Evolutionary conservation across 495 filamentous ascomycete species (phyloP), one percentile per base, ranked within the genome.

Genomic region (Annulohypoxylon moriforme): DNA sequence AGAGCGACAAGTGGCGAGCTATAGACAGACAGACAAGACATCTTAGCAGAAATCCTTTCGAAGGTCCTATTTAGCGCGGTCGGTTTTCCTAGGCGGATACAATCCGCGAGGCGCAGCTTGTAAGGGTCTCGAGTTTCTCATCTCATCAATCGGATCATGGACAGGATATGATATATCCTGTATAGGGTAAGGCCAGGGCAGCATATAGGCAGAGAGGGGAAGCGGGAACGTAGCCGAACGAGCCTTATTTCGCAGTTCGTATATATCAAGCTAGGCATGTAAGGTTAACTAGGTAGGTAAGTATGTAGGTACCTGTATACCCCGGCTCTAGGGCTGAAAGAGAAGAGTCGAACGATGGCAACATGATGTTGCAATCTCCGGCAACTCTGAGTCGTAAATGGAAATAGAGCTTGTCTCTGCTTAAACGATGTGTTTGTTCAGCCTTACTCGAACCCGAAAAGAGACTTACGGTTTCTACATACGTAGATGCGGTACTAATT

Each of bases 291-390:
- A n/a, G n/a, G n/a, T n/a, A n/a, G n/a, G n/a, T n/a, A n/a, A n/a
- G n/a, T n/a, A n/a, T n/a, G n/a, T n/a, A n/a, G n/a, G n/a, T n/a
- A n/a, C n/a, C n/a, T n/a, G n/a, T 11, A 7, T 18, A 31, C 31
- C 31, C 34, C 11, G 29, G 36, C 53, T 66, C 27, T 18, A 16
- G 25, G 63, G 42, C 25, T 36, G 27, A 58, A 58, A 40, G 25
- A 13, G 42, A n/a, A 18, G 18, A 29, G 40, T 66, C 38, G 40
- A 34, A 64, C 34, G 60, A 64, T 60, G 60, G 33, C 60, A 52
- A 64, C 52, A 63, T 53, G 60, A 59, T 49, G 53, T 69, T 64
- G 67, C 67, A 64, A 65, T 69, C 36, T 60, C 33, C 60, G 44
- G 55, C 25, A 56, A 40, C 36, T 42, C 14, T 11, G 8, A 8